Percentiles rank a stretch among this genome's conserved stretches.
phyloP scores from a whole-genome alignment of 768 basidiomycete genomes.

The Dentipellis fragilis region DNA sequence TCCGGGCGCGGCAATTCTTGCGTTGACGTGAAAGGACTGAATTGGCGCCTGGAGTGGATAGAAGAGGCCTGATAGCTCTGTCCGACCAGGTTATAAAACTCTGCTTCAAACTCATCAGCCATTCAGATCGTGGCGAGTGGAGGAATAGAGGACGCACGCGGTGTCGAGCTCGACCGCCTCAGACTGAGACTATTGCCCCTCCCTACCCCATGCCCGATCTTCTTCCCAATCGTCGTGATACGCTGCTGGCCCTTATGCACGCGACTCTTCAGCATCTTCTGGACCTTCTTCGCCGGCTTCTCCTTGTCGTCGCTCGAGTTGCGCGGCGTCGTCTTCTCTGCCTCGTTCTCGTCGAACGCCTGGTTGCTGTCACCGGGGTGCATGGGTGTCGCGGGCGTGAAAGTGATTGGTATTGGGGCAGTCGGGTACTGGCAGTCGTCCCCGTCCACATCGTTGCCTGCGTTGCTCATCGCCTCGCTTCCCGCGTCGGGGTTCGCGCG shows the following conservation, averaged over 20 bases:
- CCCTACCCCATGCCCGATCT: slow-evolving; percentile 62
- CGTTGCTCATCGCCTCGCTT: neutral
- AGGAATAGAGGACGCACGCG: slow-evolving; percentile 35
- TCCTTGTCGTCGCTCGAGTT: slow-evolving; percentile 17
- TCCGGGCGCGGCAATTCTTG: slow-evolving; percentile 22
- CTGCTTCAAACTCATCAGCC: slow-evolving; percentile 23
- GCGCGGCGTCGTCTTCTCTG: neutral
- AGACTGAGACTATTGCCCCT: slow-evolving; percentile 35
- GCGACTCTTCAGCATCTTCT: slow-evolving; percentile 62
- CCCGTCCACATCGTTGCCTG: neutral
- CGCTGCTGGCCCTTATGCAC: slow-evolving; percentile 66
- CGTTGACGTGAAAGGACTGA: slow-evolving; percentile 22
- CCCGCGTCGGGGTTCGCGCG: neutral
- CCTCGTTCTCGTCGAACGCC: neutral
- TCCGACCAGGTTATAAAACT: slow-evolving; percentile 58
- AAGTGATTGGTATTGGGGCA: neutral
- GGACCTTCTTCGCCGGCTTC: slow-evolving; percentile 58
- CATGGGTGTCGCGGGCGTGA: neutral
- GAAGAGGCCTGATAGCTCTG: slow-evolving; percentile 69
- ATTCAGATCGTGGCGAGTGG: neutral
- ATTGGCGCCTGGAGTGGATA: slow-evolving; percentile 67
- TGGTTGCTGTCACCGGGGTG: slow-evolving; percentile 1
- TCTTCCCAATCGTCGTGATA: slow-evolving; percentile 69
- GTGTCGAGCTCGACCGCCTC: slow-evolving; percentile 56
- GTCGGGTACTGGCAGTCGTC: neutral